Conservation (phyloP, 768 basidiomycete species). For the Podaxis sp. region DNA sequence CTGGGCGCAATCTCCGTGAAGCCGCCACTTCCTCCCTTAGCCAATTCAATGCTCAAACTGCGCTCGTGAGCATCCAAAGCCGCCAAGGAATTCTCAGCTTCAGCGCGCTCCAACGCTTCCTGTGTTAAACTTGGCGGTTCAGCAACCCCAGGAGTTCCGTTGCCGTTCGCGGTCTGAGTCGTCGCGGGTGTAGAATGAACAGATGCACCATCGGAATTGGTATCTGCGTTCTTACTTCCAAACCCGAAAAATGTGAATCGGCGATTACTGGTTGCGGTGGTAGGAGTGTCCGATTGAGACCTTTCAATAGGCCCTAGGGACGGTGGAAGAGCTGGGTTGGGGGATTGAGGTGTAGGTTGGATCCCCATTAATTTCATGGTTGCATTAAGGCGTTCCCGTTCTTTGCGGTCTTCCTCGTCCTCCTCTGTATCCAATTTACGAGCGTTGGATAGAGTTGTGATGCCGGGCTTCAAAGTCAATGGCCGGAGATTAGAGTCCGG, state of each 20-base stretch:
- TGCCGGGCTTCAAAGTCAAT: constrained; percentile 69
- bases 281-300: constrained; percentile 23
- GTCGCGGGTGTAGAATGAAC: constrained; percentile 40
- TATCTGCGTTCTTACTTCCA: constrained; percentile 26
- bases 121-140: constrained; percentile 54
- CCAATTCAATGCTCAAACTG: constrained; percentile 67
- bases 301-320: constrained; percentile 25
- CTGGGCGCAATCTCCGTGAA: constrained; percentile 74
- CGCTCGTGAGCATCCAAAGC: constrained; percentile 82
- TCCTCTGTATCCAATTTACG: constrained; percentile 85
- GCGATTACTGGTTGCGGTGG: constrained; percentile 32
- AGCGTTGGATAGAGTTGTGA: constrained; percentile 52
- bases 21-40: constrained; percentile 68
- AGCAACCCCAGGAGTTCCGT: constrained; percentile 25
- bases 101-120: constrained; percentile 75
- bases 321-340: constrained; percentile 29
- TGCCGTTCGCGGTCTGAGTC: constrained; percentile 21
- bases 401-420: constrained; percentile 88
- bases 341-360: constrained; percentile 54
- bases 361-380: constrained; percentile 97
- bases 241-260: constrained; percentile 79
- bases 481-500: constrained; percentile 60
- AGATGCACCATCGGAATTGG: constrained; percentile 48
- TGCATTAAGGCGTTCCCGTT: constrained; percentile 83
- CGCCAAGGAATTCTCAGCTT: constrained; percentile 73